Evolutionary conservation across 495 filamentous ascomycete genomes (phyloP).

Genomic region (Diplogelasinospora grovesii): DNA sequence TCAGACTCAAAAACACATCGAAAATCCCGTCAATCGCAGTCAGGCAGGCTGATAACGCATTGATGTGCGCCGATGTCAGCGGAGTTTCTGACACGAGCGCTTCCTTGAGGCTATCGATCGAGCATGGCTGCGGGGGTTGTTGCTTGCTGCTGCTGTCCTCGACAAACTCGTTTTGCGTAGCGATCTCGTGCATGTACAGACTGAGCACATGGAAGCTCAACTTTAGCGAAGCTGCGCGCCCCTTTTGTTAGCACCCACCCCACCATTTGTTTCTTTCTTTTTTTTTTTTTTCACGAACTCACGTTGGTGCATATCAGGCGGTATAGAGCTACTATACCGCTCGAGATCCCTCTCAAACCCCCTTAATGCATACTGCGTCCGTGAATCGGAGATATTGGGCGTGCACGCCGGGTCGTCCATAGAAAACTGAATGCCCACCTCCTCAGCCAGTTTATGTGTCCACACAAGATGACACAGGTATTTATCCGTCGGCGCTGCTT

Average conservation of each 20-base stretch:
- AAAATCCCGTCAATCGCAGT: constrained; percentile 67
- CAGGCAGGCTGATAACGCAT: constrained; percentile 65
- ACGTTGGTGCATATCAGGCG: constrained; percentile 41
- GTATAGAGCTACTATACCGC: constrained; percentile 54
- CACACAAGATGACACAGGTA: constrained; percentile 68
- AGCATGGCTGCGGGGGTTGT: constrained; percentile 35
- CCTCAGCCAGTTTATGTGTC: constrained; percentile 74
- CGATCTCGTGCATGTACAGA: constrained; percentile 83
- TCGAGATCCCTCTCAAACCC: constrained; percentile 71
- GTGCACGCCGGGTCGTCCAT: constrained; percentile 64
- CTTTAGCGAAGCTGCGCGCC: constrained; percentile 49
- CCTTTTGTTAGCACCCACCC: too few species aligned
- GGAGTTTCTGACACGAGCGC: constrained; percentile 33
- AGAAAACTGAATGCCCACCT: constrained; percentile 66
- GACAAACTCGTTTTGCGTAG: constrained; percentile 63
- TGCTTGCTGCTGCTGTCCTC: constrained; percentile 60
- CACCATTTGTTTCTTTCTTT: too few species aligned
- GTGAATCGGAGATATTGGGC: constrained; percentile 64
- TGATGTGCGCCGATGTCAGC: constrained; percentile 58
- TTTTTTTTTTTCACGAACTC: too few species aligned
- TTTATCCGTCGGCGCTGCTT: constrained; percentile 66
- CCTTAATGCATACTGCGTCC: constrained; percentile 66
- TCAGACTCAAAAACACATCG: constrained; percentile 58
- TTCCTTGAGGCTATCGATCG: constrained; percentile 37
- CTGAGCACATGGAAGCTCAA: constrained; percentile 59